Evolutionary conservation across 228 moss, liverwort and hornwort genomes (phyloP).

Genomic region (Sphagnum fallax): DNA sequence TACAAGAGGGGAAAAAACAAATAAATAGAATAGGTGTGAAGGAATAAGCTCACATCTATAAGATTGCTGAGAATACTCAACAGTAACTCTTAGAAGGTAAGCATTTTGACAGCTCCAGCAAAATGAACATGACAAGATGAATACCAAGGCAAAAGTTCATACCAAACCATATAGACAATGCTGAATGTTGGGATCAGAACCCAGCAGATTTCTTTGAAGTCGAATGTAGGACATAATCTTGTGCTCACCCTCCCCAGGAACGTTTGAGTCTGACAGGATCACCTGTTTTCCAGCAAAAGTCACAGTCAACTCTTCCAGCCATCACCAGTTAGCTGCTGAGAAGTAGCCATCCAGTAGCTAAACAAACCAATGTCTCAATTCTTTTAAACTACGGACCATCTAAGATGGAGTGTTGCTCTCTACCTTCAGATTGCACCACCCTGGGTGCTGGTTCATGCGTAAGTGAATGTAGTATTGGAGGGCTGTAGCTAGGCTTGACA

Average conservation of each 20-base stretch:
- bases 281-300: slow-evolving; percentile 39
- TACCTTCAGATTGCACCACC: slow-evolving; percentile 95
- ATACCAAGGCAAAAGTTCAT: slow-evolving; percentile 2
- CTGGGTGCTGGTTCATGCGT: slow-evolving; percentile 87
- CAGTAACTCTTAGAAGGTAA: background rate
- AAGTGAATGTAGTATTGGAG: slow-evolving; percentile 93
- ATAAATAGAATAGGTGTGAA: too few relatives aligned
- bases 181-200: slow-evolving; percentile 81
- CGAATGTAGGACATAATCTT: slow-evolving; percentile 99
- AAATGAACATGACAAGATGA: background rate
- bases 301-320: too few relatives aligned
- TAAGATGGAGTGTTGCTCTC: background rate
- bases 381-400: too few relatives aligned
- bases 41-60: too few relatives aligned
- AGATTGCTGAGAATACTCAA: too few relatives aligned
- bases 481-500: slow-evolving; percentile 88
- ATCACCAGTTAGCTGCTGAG: too few relatives aligned
- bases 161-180: slow-evolving; percentile 99
- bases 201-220: slow-evolving; percentile 86
- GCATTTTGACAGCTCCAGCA: background rate
- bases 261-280: slow-evolving; percentile 91
- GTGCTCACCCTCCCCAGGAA: slow-evolving; percentile 97
- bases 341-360: too few relatives aligned
- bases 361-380: too few relatives aligned
- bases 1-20: too few relatives aligned